Conservation (phyloP, 345 rosid species). For the Mercurialis annua region DNA sequence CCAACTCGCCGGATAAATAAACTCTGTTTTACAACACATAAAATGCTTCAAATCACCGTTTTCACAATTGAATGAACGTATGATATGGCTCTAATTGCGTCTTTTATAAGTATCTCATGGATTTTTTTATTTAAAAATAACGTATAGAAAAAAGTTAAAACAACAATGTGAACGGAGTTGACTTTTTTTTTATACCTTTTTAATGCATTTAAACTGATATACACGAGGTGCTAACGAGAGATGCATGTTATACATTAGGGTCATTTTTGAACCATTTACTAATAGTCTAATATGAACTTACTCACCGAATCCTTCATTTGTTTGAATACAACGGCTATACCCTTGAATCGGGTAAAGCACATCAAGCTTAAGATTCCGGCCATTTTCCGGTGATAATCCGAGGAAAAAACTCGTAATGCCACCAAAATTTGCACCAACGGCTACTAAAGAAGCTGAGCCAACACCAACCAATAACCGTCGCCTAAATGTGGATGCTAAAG, state of each 20-base stretch:
- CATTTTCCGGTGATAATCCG: slow-evolving; percentile 60
- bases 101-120: too few species aligned
- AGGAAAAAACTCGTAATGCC: slow-evolving; percentile 78
- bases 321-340: slow-evolving; percentile 67
- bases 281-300: slow-evolving; percentile 15
- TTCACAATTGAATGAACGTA: too few species aligned
- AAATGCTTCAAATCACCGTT: neutral
- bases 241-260: too few species aligned
- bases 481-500: slow-evolving; percentile 54
- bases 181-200: too few species aligned
- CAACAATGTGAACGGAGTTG: too few species aligned
- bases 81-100: too few species aligned
- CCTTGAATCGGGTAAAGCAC: slow-evolving; percentile 75
- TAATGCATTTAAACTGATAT: too few species aligned
- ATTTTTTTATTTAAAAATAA: too few species aligned
- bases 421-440: slow-evolving; percentile 78
- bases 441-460: slow-evolving; percentile 72
- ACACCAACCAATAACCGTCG: slow-evolving; percentile 62
- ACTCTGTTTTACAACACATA: slow-evolving; percentile 39
- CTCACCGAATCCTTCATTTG: slow-evolving; percentile 83
- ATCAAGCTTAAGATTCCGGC: slow-evolving; percentile 68
- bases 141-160: too few species aligned
- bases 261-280: too few species aligned
- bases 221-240: too few species aligned
- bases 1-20: slow-evolving; percentile 73